phyloP scores from a whole-genome alignment of 2,329 filamentous ascomycete genomes.

The Rhinocladiella mackenziei region DNA sequence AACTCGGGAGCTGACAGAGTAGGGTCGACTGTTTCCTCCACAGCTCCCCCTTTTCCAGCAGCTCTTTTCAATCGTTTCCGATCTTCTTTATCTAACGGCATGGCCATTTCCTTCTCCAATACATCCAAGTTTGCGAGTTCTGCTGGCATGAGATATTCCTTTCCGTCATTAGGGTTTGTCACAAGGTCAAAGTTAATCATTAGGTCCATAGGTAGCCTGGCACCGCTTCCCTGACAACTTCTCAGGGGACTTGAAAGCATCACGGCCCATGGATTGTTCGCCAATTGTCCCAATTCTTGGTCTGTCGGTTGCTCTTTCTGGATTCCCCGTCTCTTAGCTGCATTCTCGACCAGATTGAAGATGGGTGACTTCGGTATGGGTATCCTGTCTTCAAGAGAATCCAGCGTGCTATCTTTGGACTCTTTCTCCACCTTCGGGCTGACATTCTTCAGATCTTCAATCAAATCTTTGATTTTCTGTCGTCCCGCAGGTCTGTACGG shows the following conservation, averaged over 20 bases:
- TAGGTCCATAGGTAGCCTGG: conserved; percentile 22
- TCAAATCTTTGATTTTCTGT: conserved; percentile 3
- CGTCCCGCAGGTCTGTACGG: conserved; percentile 7
- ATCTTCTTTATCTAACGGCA: conserved; percentile 6
- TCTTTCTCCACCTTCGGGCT: neutral
- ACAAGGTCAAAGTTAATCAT: conserved; percentile 19
- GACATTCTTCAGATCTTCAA: conserved; percentile 2
- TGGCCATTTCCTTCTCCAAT: conserved; percentile 12
- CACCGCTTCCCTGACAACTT: conserved; percentile 18
- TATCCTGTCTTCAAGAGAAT: neutral
- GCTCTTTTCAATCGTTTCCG: neutral
- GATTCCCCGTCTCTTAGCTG: conserved; percentile 1
- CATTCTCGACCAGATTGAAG: conserved; percentile 4
- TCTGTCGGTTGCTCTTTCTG: conserved; percentile 15
- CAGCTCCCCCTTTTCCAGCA: neutral
- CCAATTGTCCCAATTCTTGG: conserved; percentile 16
- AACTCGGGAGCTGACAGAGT: neutral
- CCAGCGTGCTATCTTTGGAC: neutral
- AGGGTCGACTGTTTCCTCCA: neutral
- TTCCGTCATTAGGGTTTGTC: conserved; percentile 13
- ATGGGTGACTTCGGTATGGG: conserved; percentile 18
- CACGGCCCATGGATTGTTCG: conserved; percentile 26
- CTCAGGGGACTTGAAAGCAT: conserved; percentile 25
- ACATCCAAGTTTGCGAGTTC: conserved; percentile 24
- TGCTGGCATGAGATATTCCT: conserved; percentile 21